Evolutionary conservation across 208 protist genomes (phyloP), one percentile per base, ranked within the genome.

Genomic region (Trypanosoma lewisi): DNA sequence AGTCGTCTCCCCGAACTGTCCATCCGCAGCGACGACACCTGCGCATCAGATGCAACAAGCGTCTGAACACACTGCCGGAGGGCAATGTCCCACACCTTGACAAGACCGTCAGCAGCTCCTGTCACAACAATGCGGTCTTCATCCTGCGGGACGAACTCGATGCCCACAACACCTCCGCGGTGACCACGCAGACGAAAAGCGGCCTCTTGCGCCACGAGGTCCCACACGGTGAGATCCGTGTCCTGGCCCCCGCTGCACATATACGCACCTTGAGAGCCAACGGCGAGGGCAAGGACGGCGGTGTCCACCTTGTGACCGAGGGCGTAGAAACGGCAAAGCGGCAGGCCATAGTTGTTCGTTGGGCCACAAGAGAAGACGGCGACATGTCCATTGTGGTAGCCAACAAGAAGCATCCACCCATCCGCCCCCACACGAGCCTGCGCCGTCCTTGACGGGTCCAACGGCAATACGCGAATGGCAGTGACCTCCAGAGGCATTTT

Each of bases 161-260:
- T 62, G 4, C 70, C 83, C 0, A 93, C 82, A 25, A 97, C 73
- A 19, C 79, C 85, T 27, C 87, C 85, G 34, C 88, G 85, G 56
- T 97, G 94, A 1, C 94, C 94, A 30, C 84, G 77, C 30, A 97
- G 78, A 14, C 90, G 84, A 67, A 82, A 96, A 7, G 68, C 39
- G 1, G 87, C 55, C 69, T 95, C 87, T 52, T 90, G 73, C 12
- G 75, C 77, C 12, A 80, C 73, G 21, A 99, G 67, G 75, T 99
- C 98, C 98, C 98, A 99, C 12, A 99, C 83, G 8, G 99, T 97
- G 49, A 99, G 83, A 67, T 99, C 96, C 4, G 97, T 99, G 78
- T 99, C 98, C 33, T 91, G 82, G 1, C 87, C 85, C 14, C 94
- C 98, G 25, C 92, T 98, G 37, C 90, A 96, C 27, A 96, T 52